Conservation (phyloP, 2,329 filamentous ascomycete species). For the Samsoniella hepiali region DNA sequence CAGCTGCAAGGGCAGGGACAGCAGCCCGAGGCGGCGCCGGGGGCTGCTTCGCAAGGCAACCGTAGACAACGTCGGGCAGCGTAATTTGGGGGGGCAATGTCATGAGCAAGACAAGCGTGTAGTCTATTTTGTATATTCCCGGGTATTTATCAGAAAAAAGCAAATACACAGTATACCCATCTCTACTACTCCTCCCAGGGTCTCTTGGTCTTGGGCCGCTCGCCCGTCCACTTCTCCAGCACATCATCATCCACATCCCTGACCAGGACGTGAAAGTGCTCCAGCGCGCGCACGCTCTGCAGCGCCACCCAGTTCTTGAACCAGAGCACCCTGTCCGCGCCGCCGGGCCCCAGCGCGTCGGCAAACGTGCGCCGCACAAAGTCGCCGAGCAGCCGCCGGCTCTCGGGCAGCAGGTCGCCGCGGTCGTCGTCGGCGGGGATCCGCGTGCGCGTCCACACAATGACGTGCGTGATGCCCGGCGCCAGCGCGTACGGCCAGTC, state of each 20-base stretch:
- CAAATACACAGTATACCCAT: not conserved
- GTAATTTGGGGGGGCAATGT: slow-evolving; percentile 26
- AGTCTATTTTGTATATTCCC: slow-evolving; percentile 1
- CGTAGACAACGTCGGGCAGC: slow-evolving; percentile 54
- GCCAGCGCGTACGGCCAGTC: slow-evolving; percentile 90
- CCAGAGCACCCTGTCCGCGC: slow-evolving; percentile 64
- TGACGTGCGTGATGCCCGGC: slow-evolving; percentile 68
- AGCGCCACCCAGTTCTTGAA: slow-evolving; percentile 92
- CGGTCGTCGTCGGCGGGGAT: slow-evolving; percentile 68
- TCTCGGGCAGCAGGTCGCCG: slow-evolving; percentile 69
- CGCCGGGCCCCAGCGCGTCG: slow-evolving; percentile 48
- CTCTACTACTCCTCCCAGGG: slow-evolving; percentile 11
- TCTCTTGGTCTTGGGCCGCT: slow-evolving; percentile 35
- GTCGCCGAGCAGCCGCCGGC: slow-evolving; percentile 58
- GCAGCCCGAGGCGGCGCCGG: slow-evolving; percentile 27
- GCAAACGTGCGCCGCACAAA: slow-evolving; percentile 72
- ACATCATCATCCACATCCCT: slow-evolving; percentile 50
- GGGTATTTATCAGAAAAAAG: not conserved
- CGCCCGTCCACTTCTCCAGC: slow-evolving; percentile 52
- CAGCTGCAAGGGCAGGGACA: slow-evolving; percentile 40
- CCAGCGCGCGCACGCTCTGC: slow-evolving; percentile 82
- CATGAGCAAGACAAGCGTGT: not conserved
- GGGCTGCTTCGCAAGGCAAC: slow-evolving; percentile 43
- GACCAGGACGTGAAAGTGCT: slow-evolving; percentile 82
- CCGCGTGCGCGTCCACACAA: slow-evolving; percentile 85